Base-by-base conservation (phyloP, 768 basidiomycete genomes). In the button mushroom (Agaricus bisporus) region DNA sequence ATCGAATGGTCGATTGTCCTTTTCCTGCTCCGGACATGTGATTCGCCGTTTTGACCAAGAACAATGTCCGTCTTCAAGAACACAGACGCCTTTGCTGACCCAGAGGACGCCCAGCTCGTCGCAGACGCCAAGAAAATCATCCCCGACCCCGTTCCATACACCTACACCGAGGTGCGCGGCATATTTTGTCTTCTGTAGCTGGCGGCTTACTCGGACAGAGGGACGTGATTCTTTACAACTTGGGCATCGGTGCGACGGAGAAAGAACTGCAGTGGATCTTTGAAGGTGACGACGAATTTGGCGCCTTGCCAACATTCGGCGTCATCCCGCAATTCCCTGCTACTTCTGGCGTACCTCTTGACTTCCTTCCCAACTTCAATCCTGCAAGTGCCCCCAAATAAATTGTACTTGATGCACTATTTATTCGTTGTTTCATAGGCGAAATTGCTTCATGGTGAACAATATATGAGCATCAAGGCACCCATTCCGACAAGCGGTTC, bases 371-470 rank as follows among this genome's bases (percentile, higher is more conserved):
- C 12, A 89, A 98, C 68, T 98, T 85, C 76, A 95, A 95, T 64
- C 93, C 92, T 5, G 91, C 91, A 61, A 41, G 55, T 58, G 7
- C 55, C 49, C 41, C 25, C 28, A 4, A 7, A 50, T 17, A 9
- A 48, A 26, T 36, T 11, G 11, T 32, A 32, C 32, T 32, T 48
- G 7, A 22, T 15, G 15, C 29, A 45, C 29, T 20, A 20, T 18
- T 7, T 15, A 26, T 36, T 20, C 15, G 2, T 42, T 36, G 14
- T 46, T 18, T 38, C 29, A 20, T 49, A 93, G 91, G 91, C 94
- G 44, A 98, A 92, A 70, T 76, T 99, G n/a, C 79, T 99, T 15
- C 97, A 99, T 65, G 97, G 97, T 42, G 97, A 99, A 65, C 97
- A 98, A 63, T 98, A 91, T 68, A 72, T 99, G 60, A 79, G 82